phyloP scores from a whole-genome alignment of 106 monocot species.

The Gastrodia elata region DNA sequence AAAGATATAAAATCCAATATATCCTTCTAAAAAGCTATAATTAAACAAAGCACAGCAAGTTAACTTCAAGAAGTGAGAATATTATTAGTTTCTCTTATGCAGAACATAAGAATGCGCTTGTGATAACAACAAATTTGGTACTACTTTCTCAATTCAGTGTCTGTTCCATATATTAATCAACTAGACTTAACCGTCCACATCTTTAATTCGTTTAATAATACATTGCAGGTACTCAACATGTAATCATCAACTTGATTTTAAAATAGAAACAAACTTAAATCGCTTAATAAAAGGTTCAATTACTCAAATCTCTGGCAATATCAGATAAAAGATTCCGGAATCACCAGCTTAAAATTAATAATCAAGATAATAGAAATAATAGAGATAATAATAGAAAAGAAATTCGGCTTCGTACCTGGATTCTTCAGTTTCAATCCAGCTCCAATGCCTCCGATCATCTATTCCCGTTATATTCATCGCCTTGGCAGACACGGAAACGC shows the following conservation, averaged over 20 bases:
- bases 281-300: background rate
- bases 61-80: background rate
- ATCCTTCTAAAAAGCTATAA: too few relatives aligned
- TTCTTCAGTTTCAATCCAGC: conserved; percentile 40
- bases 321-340: background rate
- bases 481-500: conserved; percentile 35
- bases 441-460: conserved; percentile 43
- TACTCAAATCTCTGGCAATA: background rate
- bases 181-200: background rate
- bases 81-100: background rate
- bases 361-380: background rate
- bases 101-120: background rate
- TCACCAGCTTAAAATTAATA: background rate
- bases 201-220: background rate
- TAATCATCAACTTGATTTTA: background rate
- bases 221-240: background rate
- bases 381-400: background rate
- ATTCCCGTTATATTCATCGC: conserved; percentile 44
- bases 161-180: background rate
- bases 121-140: background rate
- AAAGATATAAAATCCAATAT: too few relatives aligned
- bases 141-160: background rate
- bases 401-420: conserved; percentile 16
- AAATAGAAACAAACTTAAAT: background rate
- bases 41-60: background rate